Evolutionary conservation across 768 basidiomycete species (phyloP), one percentile per base, ranked within the genome.

Genomic region (Russula emetica): DNA sequence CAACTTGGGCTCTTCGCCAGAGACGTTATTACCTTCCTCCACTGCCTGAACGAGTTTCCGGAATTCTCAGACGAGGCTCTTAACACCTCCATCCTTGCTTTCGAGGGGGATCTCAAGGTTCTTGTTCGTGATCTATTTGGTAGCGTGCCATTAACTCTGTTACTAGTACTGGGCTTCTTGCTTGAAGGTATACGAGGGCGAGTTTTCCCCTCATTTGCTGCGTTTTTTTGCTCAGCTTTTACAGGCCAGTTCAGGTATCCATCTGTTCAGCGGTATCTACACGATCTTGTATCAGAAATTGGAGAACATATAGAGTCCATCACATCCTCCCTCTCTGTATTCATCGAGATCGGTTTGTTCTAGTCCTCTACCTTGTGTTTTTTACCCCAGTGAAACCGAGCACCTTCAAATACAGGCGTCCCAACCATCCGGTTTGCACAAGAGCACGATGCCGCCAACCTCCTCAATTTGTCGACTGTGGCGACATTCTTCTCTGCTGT

Each of bases 401-500:
- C 22, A 18, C 2, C 38, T 32, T 13, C 47, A 45, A 30, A 30
- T 47, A n/a, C 54, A 87, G 86, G 87, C 71, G 86, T 91, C 11
- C 87, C 87, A 16, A 86, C 86, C 2, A 89, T 91, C 69, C 82
- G 86, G 55, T 87, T 88, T 67, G 86, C 85, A 1, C 88, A 90
- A 72, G 85, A 86, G 66, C 87, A 89, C 67, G 85, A 81, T 38
- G 84, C 86, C 3, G 77, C 80, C 47, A 89, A 88, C 67, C 76
- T 90, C 20, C 79, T 88, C 28, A 89, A 88, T 66, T 77, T 90
- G 36, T 87, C 86, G 42, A 89, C 88, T 8, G 85, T 90, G 5
- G 87, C 87, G 30, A 90, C 87, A 56, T 88, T 90, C 74, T 88
- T 89, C 73, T 86, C 85, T 36, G 86, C 85, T 20, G 86, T 89